These are phyloP conservation scores for Xylariaceae sp. DNA, from an alignment of 2,329 filamentous ascomycete species.

Conservation along the genomic window DNA sequence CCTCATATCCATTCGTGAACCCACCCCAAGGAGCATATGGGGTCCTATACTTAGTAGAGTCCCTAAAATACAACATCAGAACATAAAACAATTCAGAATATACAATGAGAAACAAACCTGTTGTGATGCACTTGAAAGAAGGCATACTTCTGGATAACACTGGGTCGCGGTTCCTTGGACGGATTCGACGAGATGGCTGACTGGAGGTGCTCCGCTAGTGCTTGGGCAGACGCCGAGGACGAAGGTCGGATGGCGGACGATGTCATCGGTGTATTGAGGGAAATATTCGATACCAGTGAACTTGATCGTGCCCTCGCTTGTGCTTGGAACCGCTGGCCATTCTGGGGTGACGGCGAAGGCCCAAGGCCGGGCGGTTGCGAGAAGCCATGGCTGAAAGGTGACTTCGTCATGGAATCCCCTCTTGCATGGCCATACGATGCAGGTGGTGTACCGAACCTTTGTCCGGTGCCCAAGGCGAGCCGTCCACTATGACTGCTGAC, in stretches of 20 bases:
- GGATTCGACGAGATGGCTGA: constrained; percentile 30
- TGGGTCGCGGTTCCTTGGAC: constrained; percentile 38
- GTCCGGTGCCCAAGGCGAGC: constrained; percentile 41
- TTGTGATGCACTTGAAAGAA: constrained; percentile 69
- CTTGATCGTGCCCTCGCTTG: constrained; percentile 44
- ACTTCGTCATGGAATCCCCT: constrained; percentile 40
- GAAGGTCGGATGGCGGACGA: constrained; percentile 46
- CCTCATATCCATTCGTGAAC: constrained; percentile 68
- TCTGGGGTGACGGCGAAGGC: constrained; percentile 43
- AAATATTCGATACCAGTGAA: constrained; percentile 43
- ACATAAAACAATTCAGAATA: constrained; percentile 27
- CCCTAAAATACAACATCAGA: constrained; percentile 47
- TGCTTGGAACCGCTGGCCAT: constrained; percentile 44
- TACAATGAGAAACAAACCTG: constrained; percentile 49
- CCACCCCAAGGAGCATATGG: constrained; percentile 64
- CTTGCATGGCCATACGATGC: constrained; percentile 43
- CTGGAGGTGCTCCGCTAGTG: constrained; percentile 36
- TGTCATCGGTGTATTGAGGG: constrained; percentile 45
- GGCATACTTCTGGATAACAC: constrained; percentile 59
- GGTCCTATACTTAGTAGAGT: constrained; percentile 63
- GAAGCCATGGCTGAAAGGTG: constrained; percentile 45
- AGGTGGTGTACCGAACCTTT: constrained; percentile 42
- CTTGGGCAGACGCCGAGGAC: constrained; percentile 45
- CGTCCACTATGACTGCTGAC: constrained; percentile 36
- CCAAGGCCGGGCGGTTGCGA: constrained; percentile 43